Evolutionary conservation across 2,329 filamentous ascomycete genomes (phyloP), one percentile per base, ranked within the genome.

Genomic region (Trichoderma brevicompactum): DNA sequence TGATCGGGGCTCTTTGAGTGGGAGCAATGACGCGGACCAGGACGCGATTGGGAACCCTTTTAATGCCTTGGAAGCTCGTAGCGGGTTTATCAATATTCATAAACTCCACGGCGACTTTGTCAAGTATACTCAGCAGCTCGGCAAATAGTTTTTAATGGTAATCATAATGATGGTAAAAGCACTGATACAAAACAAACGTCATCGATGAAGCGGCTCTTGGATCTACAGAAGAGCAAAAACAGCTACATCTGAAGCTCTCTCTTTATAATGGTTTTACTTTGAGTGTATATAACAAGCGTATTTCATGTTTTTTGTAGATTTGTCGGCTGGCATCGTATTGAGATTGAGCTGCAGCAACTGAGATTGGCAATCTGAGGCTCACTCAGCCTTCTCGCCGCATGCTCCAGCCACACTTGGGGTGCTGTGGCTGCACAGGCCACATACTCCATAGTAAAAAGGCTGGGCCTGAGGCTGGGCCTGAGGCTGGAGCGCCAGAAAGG

Each of bases 1-100:
- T 70, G 77, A 83, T 72, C 79, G 83, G 67, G 83, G 85, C 36
- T 87, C 88, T 72, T 77, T 82, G 67, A 78, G 89, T 28, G 23
- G 23, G 23, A 28, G 23, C 23, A 28, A 5, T 34, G 85, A 90
- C 72, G 87, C 90, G 41, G 88, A 92, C 73, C 89, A 86, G 75
- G 87, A 89, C 67, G 90, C 84, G 68, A 79, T 85, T 12, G 90
- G 90, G 15, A 97, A 96, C 74, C 92, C 94, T 6, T 98, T 94
- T 76, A 83, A 81, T 56, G 83, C 86, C 52, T 77, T 97, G 67
- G 94, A 98, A 79, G 89, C 91, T 66, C 82, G 95, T 70, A 87
- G 89, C 53, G 89, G 92, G 1, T 99, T 98, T 73, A 85, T 92
- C 79, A 92, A 99, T 79, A 92, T 98, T 68, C 88, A 92, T 77